These are phyloP conservation scores for Flaveria sonorensis DNA, from an alignment of 129 eudicot genomes.

Conservation along the genomic window DNA sequence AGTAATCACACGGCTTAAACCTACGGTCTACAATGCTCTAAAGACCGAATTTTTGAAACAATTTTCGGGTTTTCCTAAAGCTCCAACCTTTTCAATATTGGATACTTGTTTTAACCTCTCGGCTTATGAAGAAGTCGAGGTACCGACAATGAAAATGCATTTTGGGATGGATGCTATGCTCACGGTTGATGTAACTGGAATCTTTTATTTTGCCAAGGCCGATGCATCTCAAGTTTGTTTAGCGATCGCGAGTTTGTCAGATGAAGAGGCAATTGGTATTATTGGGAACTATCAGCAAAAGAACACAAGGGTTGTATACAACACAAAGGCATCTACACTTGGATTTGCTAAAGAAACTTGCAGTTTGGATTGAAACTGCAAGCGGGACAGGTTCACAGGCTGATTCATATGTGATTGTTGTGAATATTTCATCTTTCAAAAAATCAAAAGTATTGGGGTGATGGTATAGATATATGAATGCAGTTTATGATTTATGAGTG, in stretches of 20 bases:
- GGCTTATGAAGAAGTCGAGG: conserved; percentile 57
- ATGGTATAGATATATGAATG: conserved; percentile 33
- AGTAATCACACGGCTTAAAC: conserved; percentile 76
- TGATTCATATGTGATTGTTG: conserved; percentile 25
- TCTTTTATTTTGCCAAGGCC: conserved; percentile 64
- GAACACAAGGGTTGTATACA: conserved; percentile 77
- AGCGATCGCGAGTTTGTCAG: conserved; percentile 74
- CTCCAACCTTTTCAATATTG: conserved; percentile 73
- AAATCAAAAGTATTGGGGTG: conserved; percentile 12
- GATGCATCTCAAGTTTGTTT: conserved; percentile 91
- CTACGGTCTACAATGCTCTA: conserved; percentile 60
- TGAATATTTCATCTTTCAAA: conserved; percentile 36
- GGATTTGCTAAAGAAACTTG: conserved; percentile 91
- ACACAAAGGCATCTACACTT: conserved; percentile 52
- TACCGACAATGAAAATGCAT: conserved; percentile 62
- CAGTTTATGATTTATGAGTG: conserved; percentile 27
- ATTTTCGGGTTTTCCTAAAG: conserved; percentile 70
- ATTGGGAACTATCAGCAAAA: conserved; percentile 97
- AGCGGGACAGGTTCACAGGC: not conserved
- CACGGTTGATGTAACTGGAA: conserved; percentile 66
- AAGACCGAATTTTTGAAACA: conserved; percentile 74
- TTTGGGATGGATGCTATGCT: conserved; percentile 55
- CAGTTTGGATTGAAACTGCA: conserved; percentile 37
- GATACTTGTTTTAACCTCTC: conserved; percentile 89
- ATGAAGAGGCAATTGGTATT: conserved; percentile 69